Conservation (phyloP, 352 stramenopile genomes). For the Globisporangium spinosum region DNA sequence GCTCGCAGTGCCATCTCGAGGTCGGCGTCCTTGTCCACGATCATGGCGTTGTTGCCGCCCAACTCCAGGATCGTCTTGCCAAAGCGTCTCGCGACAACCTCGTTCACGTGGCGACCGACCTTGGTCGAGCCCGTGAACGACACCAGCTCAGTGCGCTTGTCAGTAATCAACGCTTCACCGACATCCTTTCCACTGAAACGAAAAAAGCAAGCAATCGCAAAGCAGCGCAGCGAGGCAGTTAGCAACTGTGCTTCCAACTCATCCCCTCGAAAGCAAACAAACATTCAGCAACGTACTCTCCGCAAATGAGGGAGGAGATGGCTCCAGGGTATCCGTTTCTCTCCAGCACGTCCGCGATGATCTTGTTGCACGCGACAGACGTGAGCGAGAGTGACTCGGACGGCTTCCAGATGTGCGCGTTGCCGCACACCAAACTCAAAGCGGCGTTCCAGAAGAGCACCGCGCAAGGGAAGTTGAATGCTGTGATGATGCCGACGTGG, state of each 20-base stretch:
- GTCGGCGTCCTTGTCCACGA: slow-evolving; percentile 90
- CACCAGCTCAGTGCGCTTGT: slow-evolving; percentile 87
- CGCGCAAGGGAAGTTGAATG: slow-evolving; percentile 93
- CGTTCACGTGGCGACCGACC: slow-evolving; percentile 84
- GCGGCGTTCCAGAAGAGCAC: slow-evolving; percentile 91
- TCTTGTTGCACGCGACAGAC: slow-evolving; percentile 89
- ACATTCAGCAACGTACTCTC: slow-evolving; percentile 28
- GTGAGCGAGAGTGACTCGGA: slow-evolving; percentile 87
- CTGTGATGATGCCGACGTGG: slow-evolving; percentile 91
- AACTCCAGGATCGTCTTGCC: slow-evolving; percentile 91
- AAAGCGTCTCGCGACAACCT: slow-evolving; percentile 87
- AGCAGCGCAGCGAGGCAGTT: background rate
- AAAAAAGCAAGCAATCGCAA: background rate
- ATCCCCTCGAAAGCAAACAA: background rate
- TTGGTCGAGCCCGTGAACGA: slow-evolving; percentile 91
- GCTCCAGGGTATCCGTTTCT: slow-evolving; percentile 79
- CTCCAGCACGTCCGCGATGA: slow-evolving; percentile 87
- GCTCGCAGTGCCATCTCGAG: slow-evolving; percentile 88
- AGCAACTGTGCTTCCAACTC: background rate
- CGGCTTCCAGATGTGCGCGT: slow-evolving; percentile 92
- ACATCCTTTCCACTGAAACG: slow-evolving; percentile 59
- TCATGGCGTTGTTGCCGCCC: slow-evolving; percentile 93
- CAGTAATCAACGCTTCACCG: slow-evolving; percentile 80
- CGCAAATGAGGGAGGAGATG: slow-evolving; percentile 84
- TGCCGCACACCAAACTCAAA: slow-evolving; percentile 88